Evolutionary conservation across 805 yeast species (phyloP).

Genomic region (Candida rishiriensis): DNA sequence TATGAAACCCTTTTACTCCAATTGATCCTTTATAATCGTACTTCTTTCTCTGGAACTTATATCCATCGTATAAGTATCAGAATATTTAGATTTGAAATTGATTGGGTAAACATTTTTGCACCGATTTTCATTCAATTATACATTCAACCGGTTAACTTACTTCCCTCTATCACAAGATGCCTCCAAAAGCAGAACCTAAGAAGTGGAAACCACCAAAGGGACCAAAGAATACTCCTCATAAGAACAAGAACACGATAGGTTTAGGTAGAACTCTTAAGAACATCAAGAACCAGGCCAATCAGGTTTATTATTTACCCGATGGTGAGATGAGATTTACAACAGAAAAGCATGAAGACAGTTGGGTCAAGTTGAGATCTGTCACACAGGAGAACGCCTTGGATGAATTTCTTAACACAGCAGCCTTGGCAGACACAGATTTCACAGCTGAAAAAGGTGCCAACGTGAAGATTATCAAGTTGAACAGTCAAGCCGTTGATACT

Average conservation of each 20-base stretch:
- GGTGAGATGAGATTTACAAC: constrained; percentile 90
- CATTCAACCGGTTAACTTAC: not conserved
- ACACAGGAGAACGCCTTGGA: constrained; percentile 93
- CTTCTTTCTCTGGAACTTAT: no score
- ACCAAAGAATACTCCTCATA: constrained; percentile 83
- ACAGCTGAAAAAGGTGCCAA: constrained; percentile 84
- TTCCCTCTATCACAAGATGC: constrained; percentile 13
- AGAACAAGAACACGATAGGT: constrained; percentile 79
- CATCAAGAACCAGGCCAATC: constrained; percentile 64
- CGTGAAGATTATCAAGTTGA: constrained; percentile 78
- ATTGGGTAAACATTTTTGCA: no score
- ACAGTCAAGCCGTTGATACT: constrained; percentile 63
- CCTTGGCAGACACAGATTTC: constrained; percentile 92
- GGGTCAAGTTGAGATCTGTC: constrained; percentile 89
- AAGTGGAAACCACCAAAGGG: constrained; percentile 90
- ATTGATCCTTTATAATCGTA: no score
- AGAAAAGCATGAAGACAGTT: constrained; percentile 73
- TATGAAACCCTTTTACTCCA: no score
- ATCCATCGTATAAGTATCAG: no score
- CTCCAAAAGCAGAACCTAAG: constrained; percentile 49
- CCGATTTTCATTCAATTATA: not conserved
- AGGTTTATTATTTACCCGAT: constrained; percentile 69
- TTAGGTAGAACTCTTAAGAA: constrained; percentile 80
- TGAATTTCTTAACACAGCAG: constrained; percentile 93
- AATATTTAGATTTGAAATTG: no score